phyloP scores from a whole-genome alignment of 306 rosid genomes.

The Pterocarpus macrocarpus region DNA sequence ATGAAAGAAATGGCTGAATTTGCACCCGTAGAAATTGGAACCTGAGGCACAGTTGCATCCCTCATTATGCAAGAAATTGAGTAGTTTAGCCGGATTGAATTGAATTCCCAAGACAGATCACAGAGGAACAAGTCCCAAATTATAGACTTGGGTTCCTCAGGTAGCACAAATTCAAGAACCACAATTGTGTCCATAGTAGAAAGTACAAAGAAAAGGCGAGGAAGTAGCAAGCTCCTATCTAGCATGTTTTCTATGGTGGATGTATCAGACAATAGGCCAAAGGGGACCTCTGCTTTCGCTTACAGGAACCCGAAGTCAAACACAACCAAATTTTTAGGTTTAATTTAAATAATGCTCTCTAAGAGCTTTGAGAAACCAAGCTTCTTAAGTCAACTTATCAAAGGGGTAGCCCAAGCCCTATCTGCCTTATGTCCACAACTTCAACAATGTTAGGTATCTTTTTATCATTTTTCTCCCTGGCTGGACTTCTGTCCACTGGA shows the following conservation, averaged over 20 bases:
- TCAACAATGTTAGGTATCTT: slow-evolving; percentile 74
- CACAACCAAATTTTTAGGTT: slow-evolving; percentile 54
- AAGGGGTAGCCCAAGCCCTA: slow-evolving; percentile 80
- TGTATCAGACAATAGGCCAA: slow-evolving; percentile 62
- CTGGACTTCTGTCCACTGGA: slow-evolving; percentile 58
- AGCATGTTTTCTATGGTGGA: slow-evolving; percentile 75
- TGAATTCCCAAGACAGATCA: slow-evolving; percentile 47
- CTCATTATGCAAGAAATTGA: slow-evolving; percentile 76
- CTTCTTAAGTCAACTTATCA: slow-evolving; percentile 79
- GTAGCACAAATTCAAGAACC: slow-evolving; percentile 50
- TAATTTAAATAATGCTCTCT: slow-evolving; percentile 69
- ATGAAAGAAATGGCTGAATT: slow-evolving; percentile 53
- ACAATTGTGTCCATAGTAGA: slow-evolving; percentile 48
- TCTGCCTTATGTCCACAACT: slow-evolving; percentile 83
- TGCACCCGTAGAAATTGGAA: slow-evolving; percentile 67
- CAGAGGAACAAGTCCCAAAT: slow-evolving; percentile 51
- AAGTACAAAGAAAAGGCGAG: slow-evolving; percentile 67
- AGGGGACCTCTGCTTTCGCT: slow-evolving; percentile 60
- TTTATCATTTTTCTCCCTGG: slow-evolving; percentile 66
- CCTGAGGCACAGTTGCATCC: slow-evolving; percentile 74
- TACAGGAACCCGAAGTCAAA: slow-evolving; percentile 74
- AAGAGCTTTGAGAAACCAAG: slow-evolving; percentile 87
- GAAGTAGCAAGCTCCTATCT: slow-evolving; percentile 63
- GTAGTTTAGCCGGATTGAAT: slow-evolving; percentile 60
- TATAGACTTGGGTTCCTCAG: slow-evolving; percentile 51